A percentile compares a stretch with the other conserved stretches of the same genome.
These are phyloP conservation scores for Aspergillus ruber DNA, from an alignment of 2,329 filamentous ascomycete genomes.

Conservation along the genomic window DNA sequence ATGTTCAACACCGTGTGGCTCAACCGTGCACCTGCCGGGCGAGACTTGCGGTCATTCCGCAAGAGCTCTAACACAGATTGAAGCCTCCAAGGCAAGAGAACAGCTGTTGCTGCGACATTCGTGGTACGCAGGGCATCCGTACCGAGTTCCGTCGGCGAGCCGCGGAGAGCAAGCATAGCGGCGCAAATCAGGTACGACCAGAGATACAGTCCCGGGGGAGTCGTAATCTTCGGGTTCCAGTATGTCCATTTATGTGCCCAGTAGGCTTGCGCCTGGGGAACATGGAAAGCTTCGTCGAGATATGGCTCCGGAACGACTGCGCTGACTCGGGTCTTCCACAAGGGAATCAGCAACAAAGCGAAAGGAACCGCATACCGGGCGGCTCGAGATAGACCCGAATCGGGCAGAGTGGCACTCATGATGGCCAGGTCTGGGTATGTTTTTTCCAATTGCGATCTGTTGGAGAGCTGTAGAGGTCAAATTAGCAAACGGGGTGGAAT, in stretches of 20 bases:
- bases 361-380: constrained; percentile 33
- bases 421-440: constrained; percentile 5
- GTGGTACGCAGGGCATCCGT: constrained; percentile 30
- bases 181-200: constrained; percentile 43
- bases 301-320: constrained; percentile 51
- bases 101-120: constrained; percentile 31
- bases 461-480: background rate
- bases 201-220: constrained; percentile 75
- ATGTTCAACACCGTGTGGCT: constrained; percentile 62
- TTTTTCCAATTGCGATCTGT: constrained; percentile 1
- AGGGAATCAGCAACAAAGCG: constrained; percentile 25
- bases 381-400: constrained; percentile 27
- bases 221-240: constrained; percentile 98
- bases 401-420: constrained; percentile 25
- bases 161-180: constrained; percentile 15
- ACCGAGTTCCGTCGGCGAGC: constrained; percentile 26
- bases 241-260: constrained; percentile 65
- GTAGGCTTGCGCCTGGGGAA: constrained; percentile 85
- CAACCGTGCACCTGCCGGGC: constrained; percentile 26
- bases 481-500: background rate
- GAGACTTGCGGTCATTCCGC: constrained; percentile 26
- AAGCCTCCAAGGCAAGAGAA: constrained; percentile 44
- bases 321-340: constrained; percentile 43
- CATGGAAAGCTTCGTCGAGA: constrained; percentile 55
- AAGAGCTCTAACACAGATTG: constrained; percentile 48